Evolutionary conservation across 2,329 filamentous ascomycete genomes (phyloP).

Genomic region (Fusarium sp.): DNA sequence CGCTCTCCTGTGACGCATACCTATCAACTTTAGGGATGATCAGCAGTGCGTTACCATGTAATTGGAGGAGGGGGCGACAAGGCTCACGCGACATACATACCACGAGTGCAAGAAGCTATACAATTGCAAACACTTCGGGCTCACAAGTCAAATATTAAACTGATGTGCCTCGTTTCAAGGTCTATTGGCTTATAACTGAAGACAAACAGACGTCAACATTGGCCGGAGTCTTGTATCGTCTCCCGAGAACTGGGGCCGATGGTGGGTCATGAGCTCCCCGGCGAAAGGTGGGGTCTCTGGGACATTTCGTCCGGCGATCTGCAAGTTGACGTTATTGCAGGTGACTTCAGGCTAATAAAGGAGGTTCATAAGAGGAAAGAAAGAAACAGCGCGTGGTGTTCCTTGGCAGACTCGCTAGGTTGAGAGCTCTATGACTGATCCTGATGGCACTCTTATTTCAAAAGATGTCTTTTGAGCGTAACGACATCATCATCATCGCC

Average conservation of each 20-base stretch:
- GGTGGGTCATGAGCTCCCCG: conserved; percentile 36
- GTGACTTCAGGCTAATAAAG: conserved; percentile 1
- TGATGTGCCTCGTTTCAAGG: conserved; percentile 24
- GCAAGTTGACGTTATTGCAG: conserved; percentile 32
- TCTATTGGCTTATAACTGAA: conserved; percentile 7
- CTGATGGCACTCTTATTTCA: conserved; percentile 16
- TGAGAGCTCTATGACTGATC: neutral
- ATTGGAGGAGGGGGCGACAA: conserved; percentile 34
- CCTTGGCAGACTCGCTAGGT: neutral
- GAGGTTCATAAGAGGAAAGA: neutral
- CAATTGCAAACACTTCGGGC: neutral
- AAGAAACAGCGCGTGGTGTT: neutral
- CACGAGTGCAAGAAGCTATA: conserved; percentile 20
- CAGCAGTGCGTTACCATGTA: conserved; percentile 30
- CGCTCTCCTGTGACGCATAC: conserved; percentile 38
- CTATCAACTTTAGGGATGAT: conserved; percentile 40
- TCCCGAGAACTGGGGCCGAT: conserved; percentile 33
- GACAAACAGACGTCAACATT: conserved; percentile 20
- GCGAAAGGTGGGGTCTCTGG: conserved; percentile 21
- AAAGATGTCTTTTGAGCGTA: conserved; percentile 19
- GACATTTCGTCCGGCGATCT: conserved; percentile 34
- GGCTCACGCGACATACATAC: conserved; percentile 35
- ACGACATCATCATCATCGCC: conserved; percentile 29
- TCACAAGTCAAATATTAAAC: conserved; percentile 6
- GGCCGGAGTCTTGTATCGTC: conserved; percentile 7